phyloP scores from a whole-genome alignment of 129 eudicot genomes.

The Oenanthe sinensis region DNA sequence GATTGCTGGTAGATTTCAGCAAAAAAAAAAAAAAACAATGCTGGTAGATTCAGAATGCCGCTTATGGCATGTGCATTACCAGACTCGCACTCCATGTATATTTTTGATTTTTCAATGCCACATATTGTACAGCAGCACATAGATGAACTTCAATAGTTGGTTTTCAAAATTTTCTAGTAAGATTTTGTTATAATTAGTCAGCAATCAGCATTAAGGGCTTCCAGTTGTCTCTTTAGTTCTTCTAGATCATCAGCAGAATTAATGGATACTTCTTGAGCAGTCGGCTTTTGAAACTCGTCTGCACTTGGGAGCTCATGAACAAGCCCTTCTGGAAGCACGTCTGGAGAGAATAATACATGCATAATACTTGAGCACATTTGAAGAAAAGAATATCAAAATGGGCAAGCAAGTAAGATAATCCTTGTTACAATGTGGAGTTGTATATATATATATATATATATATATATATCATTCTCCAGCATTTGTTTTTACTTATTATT shows the following conservation, averaged over 20 bases:
- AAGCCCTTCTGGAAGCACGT: slow-evolving; percentile 44
- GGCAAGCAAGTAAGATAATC: neutral
- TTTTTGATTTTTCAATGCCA: neutral
- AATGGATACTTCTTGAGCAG: slow-evolving; percentile 12
- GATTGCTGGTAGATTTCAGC: neutral
- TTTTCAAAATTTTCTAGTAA: neutral
- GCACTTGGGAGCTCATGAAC: slow-evolving; percentile 49
- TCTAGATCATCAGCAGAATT: slow-evolving; percentile 32
- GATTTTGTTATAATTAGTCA: neutral
- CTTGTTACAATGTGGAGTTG: neutral
- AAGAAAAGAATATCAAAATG: neutral
- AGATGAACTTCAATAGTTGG: neutral
- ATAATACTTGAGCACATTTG: slow-evolving; percentile 16
- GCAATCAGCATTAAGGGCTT: slow-evolving; percentile 31
- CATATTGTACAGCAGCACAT: neutral
- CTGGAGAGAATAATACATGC: slow-evolving; percentile 6
- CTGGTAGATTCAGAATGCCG: neutral
- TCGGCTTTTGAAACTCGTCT: slow-evolving; percentile 20
- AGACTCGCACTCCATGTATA: slow-evolving; percentile 4
- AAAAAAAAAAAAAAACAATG: neutral
- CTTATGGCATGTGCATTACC: neutral
- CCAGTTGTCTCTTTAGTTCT: slow-evolving; percentile 35
- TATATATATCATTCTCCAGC: neutral
- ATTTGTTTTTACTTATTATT: neutral
- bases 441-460: neutral